These are phyloP conservation scores for Termitomyces bulborhizus DNA, from an alignment of 768 basidiomycete genomes.

Conservation along the genomic window DNA sequence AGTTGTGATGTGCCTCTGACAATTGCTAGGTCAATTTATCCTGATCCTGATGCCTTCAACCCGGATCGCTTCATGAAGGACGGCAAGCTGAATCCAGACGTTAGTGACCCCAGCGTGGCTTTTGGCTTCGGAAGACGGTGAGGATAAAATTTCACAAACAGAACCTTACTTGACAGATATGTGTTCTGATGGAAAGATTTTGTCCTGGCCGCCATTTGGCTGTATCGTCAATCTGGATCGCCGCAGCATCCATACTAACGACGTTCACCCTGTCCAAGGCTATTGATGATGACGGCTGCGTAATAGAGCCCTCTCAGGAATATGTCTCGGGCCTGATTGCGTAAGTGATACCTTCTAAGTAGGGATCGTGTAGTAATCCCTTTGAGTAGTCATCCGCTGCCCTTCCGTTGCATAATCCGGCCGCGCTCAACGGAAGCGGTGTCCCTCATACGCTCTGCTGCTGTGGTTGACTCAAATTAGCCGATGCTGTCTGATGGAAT, in stretches of 20 bases:
- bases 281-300: slow-evolving; percentile 11
- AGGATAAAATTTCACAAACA: neutral
- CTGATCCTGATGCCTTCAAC: slow-evolving; percentile 23
- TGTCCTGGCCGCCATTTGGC: slow-evolving; percentile 30
- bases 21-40: slow-evolving; percentile 16
- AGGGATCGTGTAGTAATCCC: neutral
- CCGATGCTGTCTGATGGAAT: neutral
- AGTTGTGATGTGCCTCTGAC: neutral
- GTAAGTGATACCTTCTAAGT: neutral
- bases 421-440: neutral
- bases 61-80: slow-evolving; percentile 33
- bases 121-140: slow-evolving; percentile 20
- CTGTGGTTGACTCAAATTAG: neutral
- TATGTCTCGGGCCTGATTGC: neutral
- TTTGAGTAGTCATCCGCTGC: neutral
- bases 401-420: neutral
- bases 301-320: slow-evolving; percentile 11
- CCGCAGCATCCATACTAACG: slow-evolving; percentile 21
- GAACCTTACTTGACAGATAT: neutral
- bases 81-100: slow-evolving; percentile 11
- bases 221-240: slow-evolving; percentile 22
- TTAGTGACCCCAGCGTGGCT: slow-evolving; percentile 9
- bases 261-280: slow-evolving; percentile 22
- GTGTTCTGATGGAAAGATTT: slow-evolving; percentile 3
- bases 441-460: neutral